A percentile compares a stretch with the other conserved stretches of the same genome.
phyloP scores from a whole-genome alignment of 176 grass and related monocot species.

The Themeda triandra region DNA sequence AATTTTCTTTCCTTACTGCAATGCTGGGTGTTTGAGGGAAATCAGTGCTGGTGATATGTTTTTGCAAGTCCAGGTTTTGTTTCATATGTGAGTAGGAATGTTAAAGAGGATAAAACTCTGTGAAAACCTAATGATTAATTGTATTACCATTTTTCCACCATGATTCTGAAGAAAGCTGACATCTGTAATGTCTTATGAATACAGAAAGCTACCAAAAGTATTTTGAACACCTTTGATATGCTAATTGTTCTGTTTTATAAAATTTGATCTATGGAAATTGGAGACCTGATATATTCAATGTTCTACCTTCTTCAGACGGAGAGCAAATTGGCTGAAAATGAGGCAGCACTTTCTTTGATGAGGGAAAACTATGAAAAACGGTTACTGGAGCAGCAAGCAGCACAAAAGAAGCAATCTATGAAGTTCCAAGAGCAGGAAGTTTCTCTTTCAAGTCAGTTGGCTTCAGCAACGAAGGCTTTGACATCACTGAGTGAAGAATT shows the following conservation, averaged over 20 bases:
- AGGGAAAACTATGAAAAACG: slow-evolving; percentile 73
- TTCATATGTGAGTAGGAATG: not conserved
- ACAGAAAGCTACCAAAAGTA: slow-evolving; percentile 5
- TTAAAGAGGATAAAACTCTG: not conserved
- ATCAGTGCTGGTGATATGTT: not conserved
- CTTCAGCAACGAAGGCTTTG: slow-evolving; percentile 57
- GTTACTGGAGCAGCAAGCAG: slow-evolving; percentile 56
- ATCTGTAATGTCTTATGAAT: not conserved
- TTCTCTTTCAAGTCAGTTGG: slow-evolving; percentile 59
- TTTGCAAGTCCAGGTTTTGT: not conserved
- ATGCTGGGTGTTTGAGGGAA: not conserved
- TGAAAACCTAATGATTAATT: not conserved
- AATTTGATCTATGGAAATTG: not conserved
- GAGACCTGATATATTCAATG: slow-evolving; percentile 18
- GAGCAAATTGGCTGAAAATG: slow-evolving; percentile 68
- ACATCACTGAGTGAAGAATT: slow-evolving; percentile 67
- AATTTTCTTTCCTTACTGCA: not conserved
- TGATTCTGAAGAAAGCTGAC: slow-evolving; percentile 5
- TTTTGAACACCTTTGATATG: slow-evolving; percentile 10
- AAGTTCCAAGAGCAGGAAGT: slow-evolving; percentile 72
- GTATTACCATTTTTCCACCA: not conserved
- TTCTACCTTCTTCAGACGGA: slow-evolving; percentile 64
- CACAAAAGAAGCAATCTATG: slow-evolving; percentile 53
- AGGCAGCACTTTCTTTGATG: slow-evolving; percentile 58
- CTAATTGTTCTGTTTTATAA: slow-evolving; percentile 13